Base-by-base conservation (phyloP, 805 yeast genomes). In the Starmerella bacillaris region DNA sequence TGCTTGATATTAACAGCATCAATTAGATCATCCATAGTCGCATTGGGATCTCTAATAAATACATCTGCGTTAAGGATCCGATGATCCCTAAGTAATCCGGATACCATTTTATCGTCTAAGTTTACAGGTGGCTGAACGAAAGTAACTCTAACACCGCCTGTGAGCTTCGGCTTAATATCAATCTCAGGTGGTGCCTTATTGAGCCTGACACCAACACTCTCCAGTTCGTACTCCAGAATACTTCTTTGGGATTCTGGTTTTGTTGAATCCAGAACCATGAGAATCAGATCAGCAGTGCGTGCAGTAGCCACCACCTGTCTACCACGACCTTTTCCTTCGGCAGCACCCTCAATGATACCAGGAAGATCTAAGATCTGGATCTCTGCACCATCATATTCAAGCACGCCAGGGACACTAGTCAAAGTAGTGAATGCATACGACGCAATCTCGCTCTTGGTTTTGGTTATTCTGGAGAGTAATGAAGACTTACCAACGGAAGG, bases 401-500 rank as follows among this genome's bases (percentile, higher is more conserved):
- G 62, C 9, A 89, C 92, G 32, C 96, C 95, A 0, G 96, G 95
- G 16, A 86, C 95, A 0, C 94, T 82, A 0, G 98, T 86, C 54
- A 86, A 67, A 0, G 98, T 86, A 5, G 98, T 86, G 65, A 86
- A 86, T 35, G 92, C 89, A 52, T 89, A 86, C 33, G 75, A 79
- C 4, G 96, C 98, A 35, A 92, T 78, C 55, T 83, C 96, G 1
- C 94, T 78, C 55, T 80, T 80, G 2, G 96, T 86, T 49, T 79
- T 78, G 16, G 98, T 86, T 37, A 89, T 79, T 50, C 82, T 80
- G 15, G 82, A 74, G 40, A 86, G 63, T 44, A 86, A 71, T 2
- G 94, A 80, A 1, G 95, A 84, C 50, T 86, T 86, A 54, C 98
- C 98, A 18, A 89, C 98, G 1, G 95, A 84, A 14, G 98, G 98